Conservation (phyloP, 192 early-diverging fungal species). For the Linnemannia schmuckeri region DNA sequence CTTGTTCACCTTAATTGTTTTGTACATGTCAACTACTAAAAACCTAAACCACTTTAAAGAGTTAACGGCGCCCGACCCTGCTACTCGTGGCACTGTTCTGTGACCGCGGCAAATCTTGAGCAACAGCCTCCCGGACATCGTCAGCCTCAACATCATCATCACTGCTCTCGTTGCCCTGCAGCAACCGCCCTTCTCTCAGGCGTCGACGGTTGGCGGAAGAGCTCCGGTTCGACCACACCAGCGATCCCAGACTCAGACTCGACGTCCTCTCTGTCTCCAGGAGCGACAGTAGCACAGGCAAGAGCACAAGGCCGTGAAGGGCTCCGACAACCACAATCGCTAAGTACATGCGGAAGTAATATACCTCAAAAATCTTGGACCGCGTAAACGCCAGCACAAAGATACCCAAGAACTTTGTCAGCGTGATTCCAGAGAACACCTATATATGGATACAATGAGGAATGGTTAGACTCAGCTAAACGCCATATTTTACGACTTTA, state of each 20-base stretch:
- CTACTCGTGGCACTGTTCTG: conserved; percentile 27
- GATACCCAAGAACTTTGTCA: conserved; percentile 78
- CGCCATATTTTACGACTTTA: background rate
- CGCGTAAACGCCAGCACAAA: conserved; percentile 74
- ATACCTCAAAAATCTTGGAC: conserved; percentile 78
- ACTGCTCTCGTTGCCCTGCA: conserved; percentile 38
- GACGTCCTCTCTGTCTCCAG: conserved; percentile 34
- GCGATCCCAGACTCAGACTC: conserved; percentile 34
- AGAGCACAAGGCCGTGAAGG: conserved; percentile 68
- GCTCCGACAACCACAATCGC: conserved; percentile 72
- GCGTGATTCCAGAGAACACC: conserved; percentile 74
- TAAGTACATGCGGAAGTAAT: conserved; percentile 78
- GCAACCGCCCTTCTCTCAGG: conserved; percentile 36
- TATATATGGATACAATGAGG: background rate
- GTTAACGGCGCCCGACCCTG: conserved; percentile 10
- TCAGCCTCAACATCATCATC: conserved; percentile 51
- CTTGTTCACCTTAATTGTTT: background rate
- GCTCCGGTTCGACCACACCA: conserved; percentile 27
- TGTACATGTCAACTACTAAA: background rate
- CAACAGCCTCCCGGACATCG: conserved; percentile 27
- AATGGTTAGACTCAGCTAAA: background rate
- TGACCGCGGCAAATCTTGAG: conserved; percentile 47
- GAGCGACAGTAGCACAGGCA: conserved; percentile 70
- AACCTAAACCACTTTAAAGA: background rate
- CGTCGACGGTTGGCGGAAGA: conserved; percentile 29